These are phyloP conservation scores for Plasmodium berghei DNA, from an alignment of 169 alveolate genomes.

Conservation along the genomic window DNA sequence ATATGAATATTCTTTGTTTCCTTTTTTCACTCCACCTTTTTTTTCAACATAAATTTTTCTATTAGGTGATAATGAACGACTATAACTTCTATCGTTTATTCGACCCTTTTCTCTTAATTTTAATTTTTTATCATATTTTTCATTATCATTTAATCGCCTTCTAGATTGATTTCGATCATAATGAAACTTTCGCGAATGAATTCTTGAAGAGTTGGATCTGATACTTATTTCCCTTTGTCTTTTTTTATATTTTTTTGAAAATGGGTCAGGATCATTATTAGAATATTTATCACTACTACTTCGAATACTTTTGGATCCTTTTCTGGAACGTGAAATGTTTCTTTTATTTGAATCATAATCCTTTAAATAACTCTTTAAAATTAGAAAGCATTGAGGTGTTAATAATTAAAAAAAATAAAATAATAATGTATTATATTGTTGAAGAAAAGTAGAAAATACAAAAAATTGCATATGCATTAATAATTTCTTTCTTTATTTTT, in stretches of 20 bases:
- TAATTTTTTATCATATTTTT: background rate
- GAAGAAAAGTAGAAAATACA: background rate
- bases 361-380: conserved; percentile 3
- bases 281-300: conserved; percentile 27
- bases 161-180: conserved; percentile 30
- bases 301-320: conserved; percentile 28
- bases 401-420: conserved; percentile 15
- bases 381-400: background rate
- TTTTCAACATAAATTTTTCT: conserved; percentile 46
- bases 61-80: conserved; percentile 40
- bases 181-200: conserved; percentile 27
- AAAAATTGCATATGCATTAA: background rate
- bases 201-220: conserved; percentile 37
- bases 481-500: background rate
- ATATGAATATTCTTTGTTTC: background rate
- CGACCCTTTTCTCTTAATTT: conserved; percentile 11
- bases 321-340: conserved; percentile 14
- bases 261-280: conserved; percentile 7
- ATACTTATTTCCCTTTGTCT: conserved; percentile 40
- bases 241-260: conserved; percentile 19
- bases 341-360: conserved; percentile 28
- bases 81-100: conserved; percentile 22
- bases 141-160: conserved; percentile 14
- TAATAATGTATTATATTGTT: conserved; percentile 15
- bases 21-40: conserved; percentile 11